Evolutionary conservation across 331 rosid species (phyloP).

Genomic region (Rosa hybrid): DNA sequence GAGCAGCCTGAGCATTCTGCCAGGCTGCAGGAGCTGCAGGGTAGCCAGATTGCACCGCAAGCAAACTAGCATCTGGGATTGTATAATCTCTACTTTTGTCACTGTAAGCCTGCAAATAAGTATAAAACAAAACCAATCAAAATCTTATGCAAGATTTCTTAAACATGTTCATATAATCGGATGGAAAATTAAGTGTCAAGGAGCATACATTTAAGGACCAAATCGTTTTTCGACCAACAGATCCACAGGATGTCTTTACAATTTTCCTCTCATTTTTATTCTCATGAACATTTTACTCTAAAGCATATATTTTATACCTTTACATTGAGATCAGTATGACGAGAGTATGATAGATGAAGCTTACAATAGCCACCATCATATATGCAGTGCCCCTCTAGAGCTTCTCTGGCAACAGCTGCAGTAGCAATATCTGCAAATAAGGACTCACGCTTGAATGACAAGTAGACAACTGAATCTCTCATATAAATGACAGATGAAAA

Average conservation of each 20-base stretch:
- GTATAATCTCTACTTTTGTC: conserved; percentile 96
- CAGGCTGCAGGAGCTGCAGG: conserved; percentile 53
- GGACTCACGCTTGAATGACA: conserved; percentile 15
- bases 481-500: background rate
- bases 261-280: conserved; percentile 33
- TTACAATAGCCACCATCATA: conserved; percentile 99
- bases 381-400: conserved; percentile 93
- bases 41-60: conserved; percentile 46
- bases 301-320: conserved; percentile 81
- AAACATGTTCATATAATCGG: conserved; percentile 19
- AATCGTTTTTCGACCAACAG: conserved; percentile 52
- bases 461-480: background rate
- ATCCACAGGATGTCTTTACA: conserved; percentile 58
- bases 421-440: conserved; percentile 47
- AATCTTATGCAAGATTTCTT: conserved; percentile 13
- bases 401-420: conserved; percentile 83
- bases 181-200: conserved; percentile 56
- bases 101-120: conserved; percentile 65
- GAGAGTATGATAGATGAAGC: conserved; percentile 99
- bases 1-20: conserved; percentile 74
- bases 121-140: conserved; percentile 8
- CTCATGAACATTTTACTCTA: conserved; percentile 70
- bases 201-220: conserved; percentile 69
- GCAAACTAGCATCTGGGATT: conserved; percentile 53
- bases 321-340: conserved; percentile 99